Base-by-base conservation (phyloP, 2,329 filamentous ascomycete genomes). In the Nemania sp. region DNA sequence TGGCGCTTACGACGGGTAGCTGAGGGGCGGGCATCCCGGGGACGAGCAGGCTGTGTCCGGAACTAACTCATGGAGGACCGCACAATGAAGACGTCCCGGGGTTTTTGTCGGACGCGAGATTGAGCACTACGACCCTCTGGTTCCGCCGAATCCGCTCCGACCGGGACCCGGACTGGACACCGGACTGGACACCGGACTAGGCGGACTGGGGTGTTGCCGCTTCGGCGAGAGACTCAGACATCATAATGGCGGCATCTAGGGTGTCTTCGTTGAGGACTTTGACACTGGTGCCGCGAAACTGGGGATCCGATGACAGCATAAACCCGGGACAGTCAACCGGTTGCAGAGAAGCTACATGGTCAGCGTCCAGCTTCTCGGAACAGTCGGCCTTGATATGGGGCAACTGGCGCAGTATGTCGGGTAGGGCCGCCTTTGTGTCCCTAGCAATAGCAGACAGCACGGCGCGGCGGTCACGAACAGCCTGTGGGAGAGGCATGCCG, bases 181-280 rank as follows among this genome's bases (percentile, higher is more conserved):
- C n/a, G n/a, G n/a, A n/a, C n/a, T n/a, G n/a, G n/a, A n/a, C n/a
- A n/a, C 24, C 29, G 10, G 29, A 20, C 20, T 27, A 45, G 2
- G 38, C 6, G 41, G 29, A 8, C 5, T 2, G 8, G 5, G 26
- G 15, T 1, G 7, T 11, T 15, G 58, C 41, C 3, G 38, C 29
- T n/a, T 56, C 20, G 27, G 58, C 13, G 7, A 71, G 66, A 29
- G 62, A 66, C 22, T 66, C 61, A 2, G 73, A 73, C 24, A 84
- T 78, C 3, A 73, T 74, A 51, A 88, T 80, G 6, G 87, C 89
- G 1, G 83, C 85, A 72, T 89, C 86, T 71, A 89, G 83, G 0
- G 85, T 85, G 72, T 91, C 89, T 20, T 82, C 81, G 72, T 89
- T 84, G 63, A 89, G 72, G 43, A 91, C 84, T 27, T 79, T 80